phyloP scores from a whole-genome alignment of 2,329 filamentous ascomycete genomes.

The Pseudogymnoascus sp. region DNA sequence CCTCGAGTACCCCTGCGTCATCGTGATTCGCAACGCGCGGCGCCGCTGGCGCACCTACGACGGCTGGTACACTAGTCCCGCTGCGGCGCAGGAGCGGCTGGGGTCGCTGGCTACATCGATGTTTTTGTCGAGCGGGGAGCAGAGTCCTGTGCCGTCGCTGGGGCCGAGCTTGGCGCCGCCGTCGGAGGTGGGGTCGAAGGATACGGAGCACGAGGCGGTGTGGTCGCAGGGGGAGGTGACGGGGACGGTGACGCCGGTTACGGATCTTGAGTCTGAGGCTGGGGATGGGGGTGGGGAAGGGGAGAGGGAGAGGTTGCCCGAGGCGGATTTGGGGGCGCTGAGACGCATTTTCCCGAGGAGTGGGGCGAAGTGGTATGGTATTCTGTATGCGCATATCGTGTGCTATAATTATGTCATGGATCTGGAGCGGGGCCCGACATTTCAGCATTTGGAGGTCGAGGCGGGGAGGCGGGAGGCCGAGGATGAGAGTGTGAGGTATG shows the following conservation, averaged over 20 bases:
- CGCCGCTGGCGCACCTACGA: not conserved
- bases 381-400: slow-evolving; percentile 24
- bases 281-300: no score
- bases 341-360: slow-evolving; percentile 21
- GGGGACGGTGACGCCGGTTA: not conserved
- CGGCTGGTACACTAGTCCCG: not conserved
- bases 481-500: not conserved
- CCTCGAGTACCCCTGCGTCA: not conserved
- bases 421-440: not conserved
- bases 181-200: not conserved
- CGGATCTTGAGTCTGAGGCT: not conserved
- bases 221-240: not conserved
- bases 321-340: not conserved
- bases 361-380: slow-evolving; percentile 14
- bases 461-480: slow-evolving; percentile 1
- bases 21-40: not conserved
- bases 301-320: not conserved
- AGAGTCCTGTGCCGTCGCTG: not conserved
- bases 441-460: not conserved
- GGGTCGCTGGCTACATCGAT: not conserved
- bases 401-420: slow-evolving; percentile 19
- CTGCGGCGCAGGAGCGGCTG: not conserved
- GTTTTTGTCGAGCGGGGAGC: not conserved
- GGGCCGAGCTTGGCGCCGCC: not conserved
- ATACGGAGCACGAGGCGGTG: not conserved